Percentiles rank a stretch among this genome's conserved stretches.
Evolutionary conservation across 2,329 filamentous ascomycete species (phyloP).

Genomic region (Fusarium solani-melongenae): DNA sequence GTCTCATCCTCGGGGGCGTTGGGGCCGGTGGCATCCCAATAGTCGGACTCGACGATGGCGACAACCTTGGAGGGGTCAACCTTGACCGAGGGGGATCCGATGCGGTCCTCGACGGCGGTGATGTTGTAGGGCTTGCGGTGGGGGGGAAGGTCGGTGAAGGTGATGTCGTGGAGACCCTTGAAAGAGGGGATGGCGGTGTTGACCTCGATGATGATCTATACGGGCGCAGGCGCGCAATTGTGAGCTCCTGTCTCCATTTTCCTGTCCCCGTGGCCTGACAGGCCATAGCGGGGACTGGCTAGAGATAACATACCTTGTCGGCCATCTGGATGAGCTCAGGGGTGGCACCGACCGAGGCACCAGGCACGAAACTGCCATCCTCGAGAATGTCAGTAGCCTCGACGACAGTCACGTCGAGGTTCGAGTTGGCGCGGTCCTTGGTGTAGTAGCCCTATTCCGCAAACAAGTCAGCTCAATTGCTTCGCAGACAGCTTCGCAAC

Average conservation of each 20-base stretch:
- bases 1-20: conserved; percentile 81
- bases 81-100: conserved; percentile 84
- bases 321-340: conserved; percentile 91
- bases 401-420: conserved; percentile 84
- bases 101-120: conserved; percentile 86
- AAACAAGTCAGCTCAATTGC: conserved; percentile 24
- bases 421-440: conserved; percentile 78
- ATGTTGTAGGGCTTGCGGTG: conserved; percentile 86
- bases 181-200: conserved; percentile 88
- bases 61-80: conserved; percentile 87
- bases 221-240: not conserved
- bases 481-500: conserved; percentile 12
- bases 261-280: not conserved
- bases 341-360: conserved; percentile 85
- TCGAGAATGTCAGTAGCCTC: conserved; percentile 89
- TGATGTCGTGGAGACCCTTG: conserved; percentile 91
- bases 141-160: conserved; percentile 86
- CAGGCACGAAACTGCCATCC: conserved; percentile 88
- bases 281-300: not conserved
- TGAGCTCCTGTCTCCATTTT: not conserved
- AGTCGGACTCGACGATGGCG: conserved; percentile 86
- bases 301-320: conserved; percentile 70
- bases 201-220: conserved; percentile 85
- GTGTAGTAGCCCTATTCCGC: conserved; percentile 78
- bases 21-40: conserved; percentile 78